phyloP scores from a whole-genome alignment of 2,329 filamentous ascomycete genomes.

The Aspergillus sp. region DNA sequence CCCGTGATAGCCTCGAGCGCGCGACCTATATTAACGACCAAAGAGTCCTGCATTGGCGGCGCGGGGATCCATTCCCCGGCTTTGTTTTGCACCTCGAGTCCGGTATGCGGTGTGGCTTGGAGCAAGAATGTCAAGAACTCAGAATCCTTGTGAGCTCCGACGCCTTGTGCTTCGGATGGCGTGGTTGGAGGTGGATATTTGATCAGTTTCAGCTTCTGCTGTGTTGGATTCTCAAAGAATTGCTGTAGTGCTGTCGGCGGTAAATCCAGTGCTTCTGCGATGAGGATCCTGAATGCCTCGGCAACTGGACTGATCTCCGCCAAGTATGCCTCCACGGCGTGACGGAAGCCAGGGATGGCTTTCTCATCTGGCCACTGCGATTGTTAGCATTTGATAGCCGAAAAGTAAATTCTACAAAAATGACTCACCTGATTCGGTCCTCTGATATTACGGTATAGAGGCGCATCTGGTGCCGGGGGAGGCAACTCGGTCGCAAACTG shows the following conservation, averaged over 20 bases:
- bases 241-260: conserved; percentile 30
- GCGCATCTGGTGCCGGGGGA: conserved; percentile 35
- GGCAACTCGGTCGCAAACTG: conserved; percentile 43
- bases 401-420: too few species aligned
- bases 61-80: conserved; percentile 50
- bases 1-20: conserved; percentile 39
- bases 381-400: not conserved
- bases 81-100: conserved; percentile 53
- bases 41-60: conserved; percentile 46
- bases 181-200: conserved; percentile 47
- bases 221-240: conserved; percentile 37
- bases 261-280: conserved; percentile 38
- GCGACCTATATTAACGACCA: conserved; percentile 54
- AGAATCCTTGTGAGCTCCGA: conserved; percentile 52
- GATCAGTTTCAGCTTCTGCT: conserved; percentile 42
- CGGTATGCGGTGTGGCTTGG: conserved; percentile 47
- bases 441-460: conserved; percentile 37
- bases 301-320: conserved; percentile 29
- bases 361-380: conserved; percentile 38
- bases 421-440: conserved; percentile 36
- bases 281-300: conserved; percentile 30
- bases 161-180: conserved; percentile 39
- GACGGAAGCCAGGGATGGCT: conserved; percentile 35
- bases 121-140: conserved; percentile 53
- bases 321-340: conserved; percentile 33